Percentiles rank a stretch among this genome's conserved stretches.
phyloP scores from a whole-genome alignment of 192 early-diverging fungal genomes.

The Rhizoclosmatium sp. region DNA sequence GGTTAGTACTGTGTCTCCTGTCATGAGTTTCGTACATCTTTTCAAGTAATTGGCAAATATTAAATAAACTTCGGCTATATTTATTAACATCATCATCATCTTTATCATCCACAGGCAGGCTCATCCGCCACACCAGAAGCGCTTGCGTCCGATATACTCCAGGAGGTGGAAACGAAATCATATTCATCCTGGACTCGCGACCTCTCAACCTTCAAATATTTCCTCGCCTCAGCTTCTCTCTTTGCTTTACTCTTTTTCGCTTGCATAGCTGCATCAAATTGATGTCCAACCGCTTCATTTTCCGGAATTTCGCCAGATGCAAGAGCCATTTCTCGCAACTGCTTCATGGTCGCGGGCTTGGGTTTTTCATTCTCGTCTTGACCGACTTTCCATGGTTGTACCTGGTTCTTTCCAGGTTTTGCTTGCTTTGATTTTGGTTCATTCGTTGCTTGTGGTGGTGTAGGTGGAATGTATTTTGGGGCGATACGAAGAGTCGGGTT shows the following conservation, averaged over 20 bases:
- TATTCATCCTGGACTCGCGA: conserved; percentile 26
- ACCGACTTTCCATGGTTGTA: neutral
- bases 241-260: conserved; percentile 1
- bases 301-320: neutral
- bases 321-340: neutral
- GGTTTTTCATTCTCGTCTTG: conserved; percentile 10
- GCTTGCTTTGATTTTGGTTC: neutral
- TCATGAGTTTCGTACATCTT: too few relatives aligned
- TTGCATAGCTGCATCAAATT: neutral
- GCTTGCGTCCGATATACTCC: conserved; percentile 22
- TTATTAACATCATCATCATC: neutral
- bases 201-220: conserved; percentile 6
- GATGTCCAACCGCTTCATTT: neutral
- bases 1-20: too few relatives aligned
- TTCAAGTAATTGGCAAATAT: too few relatives aligned
- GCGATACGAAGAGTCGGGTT: conserved; percentile 47
- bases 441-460: neutral
- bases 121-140: conserved; percentile 38
- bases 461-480: conserved; percentile 41
- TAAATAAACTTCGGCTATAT: too few relatives aligned
- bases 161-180: conserved; percentile 30
- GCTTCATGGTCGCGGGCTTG: conserved; percentile 1
- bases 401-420: conserved; percentile 28
- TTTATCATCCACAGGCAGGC: conserved; percentile 40
- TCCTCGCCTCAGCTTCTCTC: neutral